phyloP scores from a whole-genome alignment of 2,329 filamentous ascomycete species.

The Monilinia fructicola region DNA sequence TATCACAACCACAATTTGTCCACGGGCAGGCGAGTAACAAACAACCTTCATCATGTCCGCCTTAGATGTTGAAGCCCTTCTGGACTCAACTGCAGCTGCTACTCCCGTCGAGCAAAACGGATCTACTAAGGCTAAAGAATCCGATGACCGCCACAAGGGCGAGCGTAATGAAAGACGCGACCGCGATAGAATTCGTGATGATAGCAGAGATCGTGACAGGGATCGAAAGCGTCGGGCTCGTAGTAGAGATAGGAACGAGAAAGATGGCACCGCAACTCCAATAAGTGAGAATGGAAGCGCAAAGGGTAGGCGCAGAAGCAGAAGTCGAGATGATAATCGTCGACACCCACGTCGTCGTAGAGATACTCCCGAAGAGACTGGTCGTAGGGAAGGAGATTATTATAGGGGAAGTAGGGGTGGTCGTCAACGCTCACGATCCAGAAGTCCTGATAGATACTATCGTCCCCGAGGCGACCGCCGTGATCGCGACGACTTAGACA shows the following conservation, averaged over 20 bases:
- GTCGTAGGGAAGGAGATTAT: constrained; percentile 62
- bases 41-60: constrained; percentile 56
- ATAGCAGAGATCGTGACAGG: constrained; percentile 56
- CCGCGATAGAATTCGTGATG: constrained; percentile 55
- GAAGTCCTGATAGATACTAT: constrained; percentile 65
- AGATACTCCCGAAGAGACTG: constrained; percentile 49
- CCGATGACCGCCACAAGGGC: constrained; percentile 56
- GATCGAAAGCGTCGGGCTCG: constrained; percentile 46
- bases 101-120: constrained; percentile 47
- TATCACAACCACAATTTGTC: background rate
- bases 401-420: constrained; percentile 55
- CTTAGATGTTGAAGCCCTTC: constrained; percentile 83
- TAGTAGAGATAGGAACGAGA: constrained; percentile 39
- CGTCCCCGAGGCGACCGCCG: constrained; percentile 48
- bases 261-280: constrained; percentile 64
- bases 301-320: constrained; percentile 78
- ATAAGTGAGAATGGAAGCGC: constrained; percentile 66
- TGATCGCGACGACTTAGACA: constrained; percentile 55
- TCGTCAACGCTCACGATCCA: constrained; percentile 67
- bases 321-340: constrained; percentile 73
- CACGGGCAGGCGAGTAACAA: constrained; percentile 17
- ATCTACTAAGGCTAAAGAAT: constrained; percentile 50
- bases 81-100: constrained; percentile 77
- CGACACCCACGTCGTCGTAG: constrained; percentile 72
- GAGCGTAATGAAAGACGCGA: constrained; percentile 55